Conservation (phyloP, 1,139 yeast genomes). For the Magnusiomyces sp. region DNA sequence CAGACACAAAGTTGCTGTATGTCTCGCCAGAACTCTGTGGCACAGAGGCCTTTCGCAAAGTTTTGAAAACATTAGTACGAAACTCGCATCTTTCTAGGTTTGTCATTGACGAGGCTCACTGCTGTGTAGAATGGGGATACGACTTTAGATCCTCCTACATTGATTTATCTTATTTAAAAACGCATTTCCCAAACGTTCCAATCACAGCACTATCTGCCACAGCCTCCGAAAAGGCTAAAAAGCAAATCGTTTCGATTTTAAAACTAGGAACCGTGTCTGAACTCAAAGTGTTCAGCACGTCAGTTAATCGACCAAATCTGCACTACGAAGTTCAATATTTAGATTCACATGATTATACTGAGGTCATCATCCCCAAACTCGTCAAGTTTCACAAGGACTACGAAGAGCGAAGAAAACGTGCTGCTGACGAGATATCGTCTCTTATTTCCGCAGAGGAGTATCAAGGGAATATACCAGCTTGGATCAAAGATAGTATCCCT, state of each 20-base stretch:
- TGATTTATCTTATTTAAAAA: slow-evolving; percentile 58
- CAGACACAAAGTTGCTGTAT: slow-evolving; percentile 48
- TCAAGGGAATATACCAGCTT: too few species aligned
- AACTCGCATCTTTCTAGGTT: slow-evolving; percentile 35
- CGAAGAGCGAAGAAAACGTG: slow-evolving; percentile 28
- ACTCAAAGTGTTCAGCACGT: slow-evolving; percentile 17
- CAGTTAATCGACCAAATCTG: slow-evolving; percentile 68
- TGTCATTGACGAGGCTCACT: slow-evolving; percentile 87
- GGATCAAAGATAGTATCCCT: not conserved
- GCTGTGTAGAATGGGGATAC: slow-evolving; percentile 91
- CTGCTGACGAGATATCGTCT: too few species aligned
- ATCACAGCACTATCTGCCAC: slow-evolving; percentile 87
- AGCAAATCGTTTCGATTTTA: slow-evolving; percentile 20
- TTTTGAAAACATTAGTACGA: slow-evolving; percentile 15
- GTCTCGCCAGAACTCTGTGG: slow-evolving; percentile 62
- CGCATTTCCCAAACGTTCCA: slow-evolving; percentile 63
- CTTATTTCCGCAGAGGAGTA: too few species aligned
- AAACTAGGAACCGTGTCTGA: slow-evolving; percentile 14
- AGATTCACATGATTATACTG: slow-evolving; percentile 31
- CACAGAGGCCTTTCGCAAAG: slow-evolving; percentile 19
- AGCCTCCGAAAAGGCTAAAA: slow-evolving; percentile 36
- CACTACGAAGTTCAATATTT: slow-evolving; percentile 58
- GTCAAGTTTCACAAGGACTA: slow-evolving; percentile 43
- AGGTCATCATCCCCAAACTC: slow-evolving; percentile 45
- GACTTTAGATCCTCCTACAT: slow-evolving; percentile 84